These are phyloP conservation scores for Alternaria consortialis DNA, from an alignment of 2,329 filamentous ascomycete species.

Conservation along the genomic window DNA sequence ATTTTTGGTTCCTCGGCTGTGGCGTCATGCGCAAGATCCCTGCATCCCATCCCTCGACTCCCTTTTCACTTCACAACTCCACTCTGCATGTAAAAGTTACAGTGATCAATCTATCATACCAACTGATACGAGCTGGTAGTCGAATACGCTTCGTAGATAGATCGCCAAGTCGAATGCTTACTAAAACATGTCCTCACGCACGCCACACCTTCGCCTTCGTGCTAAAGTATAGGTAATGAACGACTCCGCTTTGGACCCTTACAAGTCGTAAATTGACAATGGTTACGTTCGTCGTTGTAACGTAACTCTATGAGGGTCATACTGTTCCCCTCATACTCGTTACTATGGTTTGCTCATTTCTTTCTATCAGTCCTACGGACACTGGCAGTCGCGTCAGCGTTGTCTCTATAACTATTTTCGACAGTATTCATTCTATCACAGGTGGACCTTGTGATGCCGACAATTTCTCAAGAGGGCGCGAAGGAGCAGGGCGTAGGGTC, in stretches of 20 bases:
- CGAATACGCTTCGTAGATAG: not conserved
- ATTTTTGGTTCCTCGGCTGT: conserved; percentile 29
- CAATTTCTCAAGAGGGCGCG: not conserved
- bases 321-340: not conserved
- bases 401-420: not conserved
- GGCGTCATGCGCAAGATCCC: conserved; percentile 21
- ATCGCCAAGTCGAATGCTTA: not conserved
- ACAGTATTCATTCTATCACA: not conserved
- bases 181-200: not conserved
- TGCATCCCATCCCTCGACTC: not conserved
- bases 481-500: not conserved
- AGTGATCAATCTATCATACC: no score
- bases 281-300: not conserved
- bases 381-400: not conserved
- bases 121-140: not conserved
- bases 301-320: not conserved
- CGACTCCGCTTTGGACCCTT: not conserved
- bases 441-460: not conserved
- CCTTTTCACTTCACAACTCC: not conserved
- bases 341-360: not conserved
- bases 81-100: no score
- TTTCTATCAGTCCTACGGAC: not conserved
- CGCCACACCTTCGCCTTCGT: not conserved
- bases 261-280: not conserved
- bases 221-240: not conserved